A percentile compares a stretch with the other conserved stretches of the same genome.
These are phyloP conservation scores for Tolypocladium guangdongense DNA, from an alignment of 2,329 filamentous ascomycete genomes.

Conservation along the genomic window DNA sequence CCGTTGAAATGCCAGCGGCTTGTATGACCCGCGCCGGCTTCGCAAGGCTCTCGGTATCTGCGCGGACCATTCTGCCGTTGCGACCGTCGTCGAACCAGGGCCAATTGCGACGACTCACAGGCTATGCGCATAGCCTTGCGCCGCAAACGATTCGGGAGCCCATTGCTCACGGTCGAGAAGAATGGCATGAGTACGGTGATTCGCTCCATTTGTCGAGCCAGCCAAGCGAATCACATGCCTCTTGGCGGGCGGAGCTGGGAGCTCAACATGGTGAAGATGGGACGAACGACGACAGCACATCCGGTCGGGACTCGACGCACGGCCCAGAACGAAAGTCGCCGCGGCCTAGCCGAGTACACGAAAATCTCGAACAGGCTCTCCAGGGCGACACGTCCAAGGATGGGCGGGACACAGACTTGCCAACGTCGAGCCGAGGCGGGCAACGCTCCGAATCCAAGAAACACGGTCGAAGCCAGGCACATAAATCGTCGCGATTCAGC, in stretches of 20 bases:
- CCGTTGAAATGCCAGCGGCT: slow-evolving; percentile 12
- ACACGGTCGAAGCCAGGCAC: background rate
- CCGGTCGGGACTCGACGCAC: background rate
- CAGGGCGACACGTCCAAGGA: background rate
- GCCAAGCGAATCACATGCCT: background rate
- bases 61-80: background rate
- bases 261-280: background rate
- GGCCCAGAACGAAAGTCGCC: background rate
- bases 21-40: slow-evolving; percentile 12
- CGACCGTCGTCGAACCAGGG: background rate
- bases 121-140: background rate
- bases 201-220: background rate
- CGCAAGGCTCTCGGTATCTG: slow-evolving; percentile 11
- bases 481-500: background rate
- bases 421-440: background rate
- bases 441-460: background rate
- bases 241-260: background rate
- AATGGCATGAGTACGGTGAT: background rate
- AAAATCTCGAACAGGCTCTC: background rate
- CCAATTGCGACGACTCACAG: background rate
- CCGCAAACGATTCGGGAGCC: background rate
- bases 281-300: background rate
- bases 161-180: background rate
- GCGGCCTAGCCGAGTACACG: background rate
- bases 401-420: background rate